Evolutionary conservation across 805 yeast species (phyloP), one percentile per base, ranked within the genome.

Genomic region (Helenozyma baotianmanensis): DNA sequence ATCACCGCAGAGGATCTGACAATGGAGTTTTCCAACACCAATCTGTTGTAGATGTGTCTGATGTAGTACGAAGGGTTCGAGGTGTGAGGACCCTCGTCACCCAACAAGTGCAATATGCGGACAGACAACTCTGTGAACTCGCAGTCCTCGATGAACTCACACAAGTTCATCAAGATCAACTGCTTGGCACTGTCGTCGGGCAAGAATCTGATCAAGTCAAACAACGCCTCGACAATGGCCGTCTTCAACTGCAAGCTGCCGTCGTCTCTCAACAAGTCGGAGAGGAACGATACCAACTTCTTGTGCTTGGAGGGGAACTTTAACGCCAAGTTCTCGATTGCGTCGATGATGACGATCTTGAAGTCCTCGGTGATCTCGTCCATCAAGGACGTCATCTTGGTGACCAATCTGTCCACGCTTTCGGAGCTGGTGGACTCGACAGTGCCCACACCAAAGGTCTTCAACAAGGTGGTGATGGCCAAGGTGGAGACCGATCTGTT

Each of bases 61-160:
- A 92, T 89, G 61, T 87, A 90, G 50, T 84, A 72, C 1, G 96
- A 82, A 36, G 97, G 96, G 43, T 82, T 82, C 6, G 81, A 48
- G 4, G 96, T 81, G 38, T 71, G 66, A 51, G 98, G 97, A 40
- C 98, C 98, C 60, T 89, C 95, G 45, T 80, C 84, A 56, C 98
- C 98, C 45, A 92, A 74, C 41, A 90, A 62, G 62, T 89, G 96
- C 59, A 92, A 72, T 38, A 92, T 81, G 54, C 97, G 78, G n/a
- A 89, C 95, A 17, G 94, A 78, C 41, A 92, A 77, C 62, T 88
- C 96, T 19, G 96, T 84, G 65, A 74, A 90, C 64, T 92, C 98
- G 66, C 97, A 92, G 69, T 92, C 98, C 64, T 92, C 98, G 51
- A 92, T 92, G 55, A 88, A 89, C 61, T 92, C 98, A 71, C 97